Evolutionary conservation across 225 moss, liverwort and hornwort species (phyloP), one percentile per base, ranked within the genome.

Genomic region (Sphagnum contortum): DNA sequence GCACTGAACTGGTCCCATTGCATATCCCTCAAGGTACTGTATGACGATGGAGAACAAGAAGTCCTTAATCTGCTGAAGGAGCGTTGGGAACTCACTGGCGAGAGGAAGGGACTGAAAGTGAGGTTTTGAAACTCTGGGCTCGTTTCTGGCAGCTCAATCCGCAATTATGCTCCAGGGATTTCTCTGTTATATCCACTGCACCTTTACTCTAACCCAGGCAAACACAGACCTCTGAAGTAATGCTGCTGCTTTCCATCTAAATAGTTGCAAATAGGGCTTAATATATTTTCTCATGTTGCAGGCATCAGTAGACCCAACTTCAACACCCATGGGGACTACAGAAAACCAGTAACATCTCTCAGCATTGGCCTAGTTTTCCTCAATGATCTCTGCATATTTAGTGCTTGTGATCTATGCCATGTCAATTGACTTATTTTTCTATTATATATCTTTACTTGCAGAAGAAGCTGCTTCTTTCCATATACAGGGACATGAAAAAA

Each of bases 11-110:
- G 49, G 63, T 44, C 45, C 50, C 4, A 3, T 6, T 9, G 3
- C 52, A 45, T 49, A 57, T 64, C 46, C 48, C 79, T 64, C 59
- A 54, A 95, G 95, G 77, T 98, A 56, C 62, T 87, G 6, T 98
- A 98, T 64, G 74, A 90, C 44, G 96, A 98, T 72, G 83, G 88
- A 29, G 96, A 98, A 71, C 47, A 80, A 74, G 96, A 98, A 74
- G 9, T 69, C 44, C 89, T 98, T 56, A 56, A 74, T 65, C 73
- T 98, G 75, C 44, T 73, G 5, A 76, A 78, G 72, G 96, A 98
- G 59, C 83, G 88, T 67, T 98, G 77, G 79, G 85, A 88, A 72
- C 3, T 90, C 45, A 10, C 64, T 57, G 88, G 83, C 61, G 80
- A 76, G 59, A 68, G 67, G 45, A 85, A 87, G 75, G 71, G 78